A percentile compares a stretch with the other conserved stretches of the same genome.
Conservation (phyloP, 345 rosid species). For the Hibiscus mutabilis region DNA sequence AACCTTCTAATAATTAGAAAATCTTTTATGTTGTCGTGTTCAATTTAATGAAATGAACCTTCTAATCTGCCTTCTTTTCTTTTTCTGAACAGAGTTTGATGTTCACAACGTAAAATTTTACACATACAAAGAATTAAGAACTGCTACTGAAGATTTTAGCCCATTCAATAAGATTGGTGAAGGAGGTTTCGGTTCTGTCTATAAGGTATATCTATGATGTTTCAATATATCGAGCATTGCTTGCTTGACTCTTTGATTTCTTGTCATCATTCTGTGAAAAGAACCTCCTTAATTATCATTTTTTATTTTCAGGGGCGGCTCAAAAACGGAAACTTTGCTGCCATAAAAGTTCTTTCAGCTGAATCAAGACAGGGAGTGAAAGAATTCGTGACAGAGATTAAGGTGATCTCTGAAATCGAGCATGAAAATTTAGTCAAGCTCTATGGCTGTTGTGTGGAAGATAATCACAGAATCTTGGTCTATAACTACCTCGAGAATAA, state of each 20-base stretch:
- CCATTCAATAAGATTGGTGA: conserved; percentile 68
- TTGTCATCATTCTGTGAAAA: not conserved
- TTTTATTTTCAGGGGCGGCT: conserved; percentile 66
- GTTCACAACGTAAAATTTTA: conserved; percentile 46
- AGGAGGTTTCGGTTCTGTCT: conserved; percentile 95
- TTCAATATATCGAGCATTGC: conserved; percentile 2
- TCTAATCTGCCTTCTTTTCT: not conserved
- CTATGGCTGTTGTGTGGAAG: conserved; percentile 88
- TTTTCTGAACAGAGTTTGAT: conserved; percentile 36
- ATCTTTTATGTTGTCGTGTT: not conserved
- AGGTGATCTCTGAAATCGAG: conserved; percentile 61
- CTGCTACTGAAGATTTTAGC: conserved; percentile 70
- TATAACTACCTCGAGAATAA: conserved; percentile 86
- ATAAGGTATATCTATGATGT: conserved; percentile 43
- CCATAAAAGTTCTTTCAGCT: conserved; percentile 83
- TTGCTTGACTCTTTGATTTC: not conserved
- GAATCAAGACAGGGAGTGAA: conserved; percentile 85
- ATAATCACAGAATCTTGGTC: conserved; percentile 71
- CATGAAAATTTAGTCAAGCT: conserved; percentile 84
- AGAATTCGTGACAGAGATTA: conserved; percentile 88
- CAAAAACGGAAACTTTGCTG: conserved; percentile 69
- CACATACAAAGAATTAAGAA: conserved; percentile 54
- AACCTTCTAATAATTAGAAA: not conserved
- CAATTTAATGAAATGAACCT: not conserved
- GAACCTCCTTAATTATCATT: not conserved